Conservation (phyloP, 805 yeast genomes). For the Lipomyces lipofer region DNA sequence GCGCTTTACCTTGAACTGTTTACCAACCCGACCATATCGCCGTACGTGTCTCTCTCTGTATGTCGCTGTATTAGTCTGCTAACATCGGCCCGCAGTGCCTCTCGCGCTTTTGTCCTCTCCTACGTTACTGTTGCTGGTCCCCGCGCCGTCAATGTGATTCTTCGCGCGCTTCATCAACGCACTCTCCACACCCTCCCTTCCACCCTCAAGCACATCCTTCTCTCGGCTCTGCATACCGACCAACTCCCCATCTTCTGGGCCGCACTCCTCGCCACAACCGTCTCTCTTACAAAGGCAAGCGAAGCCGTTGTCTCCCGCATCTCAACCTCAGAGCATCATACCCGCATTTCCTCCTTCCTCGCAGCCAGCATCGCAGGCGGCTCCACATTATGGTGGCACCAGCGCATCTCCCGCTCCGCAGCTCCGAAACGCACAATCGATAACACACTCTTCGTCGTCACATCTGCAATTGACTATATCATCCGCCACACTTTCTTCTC, state of each 20-base stretch:
- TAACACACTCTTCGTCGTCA: constrained; percentile 15
- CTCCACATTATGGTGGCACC: constrained; percentile 16
- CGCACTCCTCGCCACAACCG: constrained; percentile 11
- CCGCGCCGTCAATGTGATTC: constrained; percentile 6
- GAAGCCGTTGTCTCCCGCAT: neutral
- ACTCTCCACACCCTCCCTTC: constrained; percentile 1
- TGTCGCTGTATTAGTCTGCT: neutral
- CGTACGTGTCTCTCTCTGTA: neutral
- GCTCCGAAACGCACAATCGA: constrained; percentile 14
- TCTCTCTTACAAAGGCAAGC: neutral
- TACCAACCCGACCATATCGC: constrained; percentile 3
- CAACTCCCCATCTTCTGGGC: constrained; percentile 19
- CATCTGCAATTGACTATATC: constrained; percentile 19
- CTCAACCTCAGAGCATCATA: neutral
- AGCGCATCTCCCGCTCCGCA: constrained; percentile 9
- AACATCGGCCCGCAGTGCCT: constrained; percentile 1
- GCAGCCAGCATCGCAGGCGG: constrained; percentile 13
- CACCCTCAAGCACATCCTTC: constrained; percentile 12
- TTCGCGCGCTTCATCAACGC: neutral
- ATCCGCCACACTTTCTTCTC: neutral
- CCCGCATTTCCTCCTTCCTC: constrained; percentile 4
- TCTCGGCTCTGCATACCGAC: constrained; percentile 10
- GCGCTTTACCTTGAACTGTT: too few relatives aligned
- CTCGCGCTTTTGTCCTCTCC: constrained; percentile 17
- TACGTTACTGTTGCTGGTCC: constrained; percentile 20